Base-by-base conservation (phyloP, 1,139 yeast species). In the Zygosaccharomyces pseudobailii region DNA sequence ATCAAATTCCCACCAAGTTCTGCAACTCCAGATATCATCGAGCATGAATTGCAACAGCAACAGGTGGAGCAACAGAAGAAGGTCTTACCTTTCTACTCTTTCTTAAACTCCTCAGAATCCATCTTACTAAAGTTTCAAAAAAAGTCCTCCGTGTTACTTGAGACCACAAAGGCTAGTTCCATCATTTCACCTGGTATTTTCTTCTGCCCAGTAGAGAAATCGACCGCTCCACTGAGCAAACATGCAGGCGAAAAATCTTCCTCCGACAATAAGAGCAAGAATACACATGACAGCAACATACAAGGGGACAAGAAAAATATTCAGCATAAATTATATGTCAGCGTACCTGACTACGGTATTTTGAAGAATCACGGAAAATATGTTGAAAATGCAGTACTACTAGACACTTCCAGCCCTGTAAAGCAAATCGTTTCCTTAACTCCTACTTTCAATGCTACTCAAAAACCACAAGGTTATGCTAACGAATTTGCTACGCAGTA, bases 401-500 rank as follows among this genome's bases (percentile, higher is more conserved):
- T 85, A 43, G 81, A 76, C 37, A 75, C 79, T 25, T 79, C 79
- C 48, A 80, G 80, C 1, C 69, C 71, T 13, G 80, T 87, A 34
- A 89, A 84, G 59, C 87, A 85, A 47, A 81, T 88, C 53, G 78
- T 81, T 30, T 84, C 82, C 53, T 65, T 87, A 45, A 78, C 87
- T 0, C 82, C 88, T 13, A 72, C 82, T 1, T 82, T 82, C 74
- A 80, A 79, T 61, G 87, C 92, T 0, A 76, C 89, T 0, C 70
- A 77, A 39, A 76, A 77, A 38, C 92, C 94, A 9, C 80, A 74
- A 57, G 96, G 96, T 1, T 87, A 82, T 62, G 78, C 88, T 6
- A 89, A 89, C 62, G 82, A 83, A 51, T 79, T 85, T 58, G 94
- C 95, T 1, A 82, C 90, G 24, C 96, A 89, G 60, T 89, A 86